Evolutionary conservation across 768 basidiomycete species (phyloP).

Genomic region (Favolaschia claudopus): DNA sequence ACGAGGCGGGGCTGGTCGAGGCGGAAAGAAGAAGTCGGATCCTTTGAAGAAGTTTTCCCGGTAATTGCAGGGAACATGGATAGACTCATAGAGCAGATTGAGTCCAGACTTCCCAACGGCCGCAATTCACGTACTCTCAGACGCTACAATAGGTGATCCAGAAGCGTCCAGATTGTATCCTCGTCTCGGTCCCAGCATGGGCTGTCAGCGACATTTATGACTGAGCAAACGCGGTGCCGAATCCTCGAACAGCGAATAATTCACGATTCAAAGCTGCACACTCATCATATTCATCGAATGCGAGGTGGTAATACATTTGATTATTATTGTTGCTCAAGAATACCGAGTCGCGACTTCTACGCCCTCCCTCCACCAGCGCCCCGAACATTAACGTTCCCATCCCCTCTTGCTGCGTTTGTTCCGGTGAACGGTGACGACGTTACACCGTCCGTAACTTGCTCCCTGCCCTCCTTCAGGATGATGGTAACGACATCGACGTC

Average conservation of each 20-base stretch:
- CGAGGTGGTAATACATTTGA: constrained; percentile 18
- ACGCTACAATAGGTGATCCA: too few species aligned
- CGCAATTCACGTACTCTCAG: too few species aligned
- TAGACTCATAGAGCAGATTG: too few species aligned
- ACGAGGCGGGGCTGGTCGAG: constrained; percentile 52
- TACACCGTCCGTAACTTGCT: constrained; percentile 60
- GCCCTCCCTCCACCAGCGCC: background rate
- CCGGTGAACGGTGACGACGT: constrained; percentile 25
- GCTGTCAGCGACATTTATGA: too few species aligned
- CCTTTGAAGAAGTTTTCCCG: constrained; percentile 80
- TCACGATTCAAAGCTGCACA: too few species aligned
- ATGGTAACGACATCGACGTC: constrained; percentile 67
- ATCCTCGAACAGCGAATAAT: too few species aligned
- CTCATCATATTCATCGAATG: too few species aligned
- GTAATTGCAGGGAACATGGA: too few species aligned
- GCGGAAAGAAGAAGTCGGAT: constrained; percentile 78
- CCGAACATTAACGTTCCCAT: constrained; percentile 19
- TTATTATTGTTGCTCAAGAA: constrained; percentile 6
- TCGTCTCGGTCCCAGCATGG: too few species aligned
- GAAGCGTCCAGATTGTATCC: too few species aligned
- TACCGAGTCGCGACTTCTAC: background rate
- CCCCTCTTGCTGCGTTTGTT: constrained; percentile 35
- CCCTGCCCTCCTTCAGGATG: constrained; percentile 70
- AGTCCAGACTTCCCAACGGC: too few species aligned
- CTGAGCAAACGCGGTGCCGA: too few species aligned